Conservation (phyloP, 192 early-diverging fungal species). For the Geranomyces michiganensis region DNA sequence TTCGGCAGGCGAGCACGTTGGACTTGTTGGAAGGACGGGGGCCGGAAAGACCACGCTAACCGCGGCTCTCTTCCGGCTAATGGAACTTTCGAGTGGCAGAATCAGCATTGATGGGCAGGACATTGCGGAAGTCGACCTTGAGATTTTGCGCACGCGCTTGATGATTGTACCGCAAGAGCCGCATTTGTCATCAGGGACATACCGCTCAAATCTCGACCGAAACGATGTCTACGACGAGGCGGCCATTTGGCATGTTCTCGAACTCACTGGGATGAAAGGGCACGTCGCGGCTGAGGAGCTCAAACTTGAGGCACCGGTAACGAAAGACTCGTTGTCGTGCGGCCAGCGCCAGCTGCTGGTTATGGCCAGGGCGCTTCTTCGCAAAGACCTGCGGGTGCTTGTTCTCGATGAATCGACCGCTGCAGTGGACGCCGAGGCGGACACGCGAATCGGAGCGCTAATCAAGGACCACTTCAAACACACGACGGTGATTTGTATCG, state of each 20-base stretch:
- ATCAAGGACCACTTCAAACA: conserved; percentile 48
- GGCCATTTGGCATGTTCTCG: conserved; percentile 69
- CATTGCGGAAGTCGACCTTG: conserved; percentile 37
- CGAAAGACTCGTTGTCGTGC: conserved; percentile 74
- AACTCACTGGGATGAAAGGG: conserved; percentile 51
- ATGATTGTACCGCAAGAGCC: conserved; percentile 53
- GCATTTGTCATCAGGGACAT: conserved; percentile 54
- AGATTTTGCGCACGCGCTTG: conserved; percentile 38
- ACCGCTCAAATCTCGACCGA: conserved; percentile 76
- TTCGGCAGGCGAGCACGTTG: conserved; percentile 59
- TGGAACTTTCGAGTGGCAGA: conserved; percentile 37
- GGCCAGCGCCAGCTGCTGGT: conserved; percentile 69
- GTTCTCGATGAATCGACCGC: conserved; percentile 56
- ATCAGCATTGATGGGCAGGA: conserved; percentile 46
- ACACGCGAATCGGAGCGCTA: conserved; percentile 63
- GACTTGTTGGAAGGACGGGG: conserved; percentile 60
- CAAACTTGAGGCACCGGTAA: conserved; percentile 74
- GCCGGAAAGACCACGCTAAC: conserved; percentile 51
- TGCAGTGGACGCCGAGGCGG: conserved; percentile 69
- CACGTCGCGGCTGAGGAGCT: conserved; percentile 23
- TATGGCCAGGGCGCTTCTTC: conserved; percentile 52
- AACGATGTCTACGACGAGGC: conserved; percentile 59
- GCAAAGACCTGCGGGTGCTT: conserved; percentile 42
- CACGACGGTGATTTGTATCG: conserved; percentile 29
- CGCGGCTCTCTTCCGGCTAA: conserved; percentile 48